These are phyloP conservation scores for Auricularia heimuer DNA, from an alignment of 768 basidiomycete species.

Conservation along the genomic window DNA sequence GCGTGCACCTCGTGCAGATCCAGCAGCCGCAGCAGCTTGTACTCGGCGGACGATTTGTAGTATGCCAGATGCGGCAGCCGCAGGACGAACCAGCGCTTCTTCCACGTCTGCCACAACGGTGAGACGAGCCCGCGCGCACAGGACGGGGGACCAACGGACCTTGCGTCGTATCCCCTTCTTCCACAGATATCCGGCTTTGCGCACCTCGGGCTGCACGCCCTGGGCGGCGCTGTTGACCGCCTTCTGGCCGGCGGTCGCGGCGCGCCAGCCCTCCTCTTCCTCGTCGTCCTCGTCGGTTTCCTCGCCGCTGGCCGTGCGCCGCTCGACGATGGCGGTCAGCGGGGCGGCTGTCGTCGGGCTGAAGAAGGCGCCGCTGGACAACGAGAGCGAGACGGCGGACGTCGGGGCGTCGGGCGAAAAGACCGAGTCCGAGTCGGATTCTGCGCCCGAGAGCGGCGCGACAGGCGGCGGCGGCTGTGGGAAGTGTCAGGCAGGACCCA, in stretches of 20 bases:
- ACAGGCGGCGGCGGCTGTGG: conserved; percentile 21
- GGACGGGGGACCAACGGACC: conserved; percentile 37
- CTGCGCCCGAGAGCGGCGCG: conserved; percentile 49
- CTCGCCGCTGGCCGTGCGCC: conserved; percentile 49
- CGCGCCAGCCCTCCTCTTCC: conserved; percentile 62
- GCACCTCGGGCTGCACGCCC: conserved; percentile 31
- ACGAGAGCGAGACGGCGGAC: conserved; percentile 10
- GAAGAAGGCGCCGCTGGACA: conserved; percentile 25
- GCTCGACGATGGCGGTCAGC: conserved; percentile 70
- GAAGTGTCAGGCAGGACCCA: conserved; percentile 1
- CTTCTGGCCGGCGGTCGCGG: conserved; percentile 31
- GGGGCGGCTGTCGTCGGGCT: conserved; percentile 36
- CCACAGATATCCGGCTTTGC: conserved; percentile 90
- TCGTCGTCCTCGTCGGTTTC: conserved; percentile 62
- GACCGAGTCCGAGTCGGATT: conserved; percentile 79
- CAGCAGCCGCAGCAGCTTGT: conserved; percentile 80
- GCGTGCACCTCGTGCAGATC: conserved; percentile 85
- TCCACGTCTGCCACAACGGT: conserved; percentile 70
- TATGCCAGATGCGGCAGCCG: conserved; percentile 87
- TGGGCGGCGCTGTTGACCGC: conserved; percentile 42
- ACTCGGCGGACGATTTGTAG: conserved; percentile 94
- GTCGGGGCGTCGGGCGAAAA: conserved; percentile 32
- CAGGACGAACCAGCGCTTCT: conserved; percentile 97
- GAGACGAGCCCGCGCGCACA: neutral
- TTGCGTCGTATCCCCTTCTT: conserved; percentile 98